These are phyloP conservation scores for Claviceps sp. DNA, from an alignment of 2,329 filamentous ascomycete species.

Conservation along the genomic window DNA sequence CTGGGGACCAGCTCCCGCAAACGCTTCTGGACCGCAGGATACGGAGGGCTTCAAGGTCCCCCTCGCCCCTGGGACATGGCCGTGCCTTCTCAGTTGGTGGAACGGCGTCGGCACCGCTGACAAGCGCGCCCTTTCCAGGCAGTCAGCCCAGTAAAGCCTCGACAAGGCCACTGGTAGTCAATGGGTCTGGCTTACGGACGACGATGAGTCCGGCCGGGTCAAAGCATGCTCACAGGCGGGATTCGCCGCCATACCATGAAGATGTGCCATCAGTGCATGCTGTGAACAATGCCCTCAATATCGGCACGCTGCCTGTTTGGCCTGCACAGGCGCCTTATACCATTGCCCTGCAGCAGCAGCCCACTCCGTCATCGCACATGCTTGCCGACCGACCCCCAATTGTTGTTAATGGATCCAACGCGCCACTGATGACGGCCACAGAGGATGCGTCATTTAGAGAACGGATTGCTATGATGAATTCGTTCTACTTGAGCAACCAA, in stretches of 20 bases:
- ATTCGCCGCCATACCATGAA: conserved; percentile 7
- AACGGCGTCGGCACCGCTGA: conserved; percentile 24
- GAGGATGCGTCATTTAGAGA: conserved; percentile 29
- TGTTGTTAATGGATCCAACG: conserved; percentile 22
- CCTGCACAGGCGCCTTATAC: conserved; percentile 1
- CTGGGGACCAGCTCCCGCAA: conserved; percentile 41
- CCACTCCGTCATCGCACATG: conserved; percentile 6
- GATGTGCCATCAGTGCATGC: conserved; percentile 8
- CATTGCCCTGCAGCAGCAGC: conserved; percentile 3
- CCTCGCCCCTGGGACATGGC: conserved; percentile 39
- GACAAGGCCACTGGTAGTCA: conserved; percentile 38
- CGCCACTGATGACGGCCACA: conserved; percentile 8
- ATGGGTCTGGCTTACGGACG: conserved; percentile 30
- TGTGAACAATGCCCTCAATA: conserved; percentile 17
- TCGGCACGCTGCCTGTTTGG: conserved; percentile 9
- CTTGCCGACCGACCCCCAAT: conserved; percentile 16
- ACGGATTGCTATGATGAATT: conserved; percentile 26
- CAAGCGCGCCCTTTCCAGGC: conserved; percentile 24
- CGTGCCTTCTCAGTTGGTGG: conserved; percentile 30
- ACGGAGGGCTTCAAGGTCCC: conserved; percentile 39
- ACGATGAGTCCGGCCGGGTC: conserved; percentile 11
- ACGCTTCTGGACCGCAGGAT: conserved; percentile 39
- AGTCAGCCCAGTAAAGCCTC: conserved; percentile 18
- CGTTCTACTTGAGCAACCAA: conserved; percentile 15
- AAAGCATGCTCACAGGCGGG: conserved; percentile 6